Conservation (phyloP, 768 basidiomycete species). For the Leucosporidium creatinivorum region DNA sequence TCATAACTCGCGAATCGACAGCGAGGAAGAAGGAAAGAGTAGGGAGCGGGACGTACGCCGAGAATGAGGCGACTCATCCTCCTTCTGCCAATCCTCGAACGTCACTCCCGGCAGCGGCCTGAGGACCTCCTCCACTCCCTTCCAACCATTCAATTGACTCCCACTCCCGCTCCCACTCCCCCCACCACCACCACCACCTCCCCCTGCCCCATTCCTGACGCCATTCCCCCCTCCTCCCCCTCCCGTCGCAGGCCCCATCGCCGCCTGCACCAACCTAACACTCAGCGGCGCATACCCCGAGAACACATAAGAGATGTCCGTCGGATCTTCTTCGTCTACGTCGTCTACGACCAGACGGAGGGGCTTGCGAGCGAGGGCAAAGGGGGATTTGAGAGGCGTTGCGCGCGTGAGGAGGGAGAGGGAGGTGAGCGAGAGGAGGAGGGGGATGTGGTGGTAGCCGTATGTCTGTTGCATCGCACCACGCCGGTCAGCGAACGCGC, state of each 20-base stretch:
- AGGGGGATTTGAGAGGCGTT: conserved; percentile 59
- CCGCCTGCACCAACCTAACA: conserved; percentile 80
- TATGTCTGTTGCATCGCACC: conserved; percentile 49
- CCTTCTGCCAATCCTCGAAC: conserved; percentile 58
- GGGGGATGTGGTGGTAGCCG: conserved; percentile 54
- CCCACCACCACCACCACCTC: too few relatives aligned
- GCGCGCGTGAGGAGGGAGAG: conserved; percentile 44
- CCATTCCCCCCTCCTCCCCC: conserved; percentile 46
- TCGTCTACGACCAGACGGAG: conserved; percentile 87
- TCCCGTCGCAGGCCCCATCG: conserved; percentile 41
- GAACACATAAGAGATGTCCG: conserved; percentile 92
- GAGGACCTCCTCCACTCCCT: conserved; percentile 88
- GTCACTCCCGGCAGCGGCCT: conserved; percentile 74
- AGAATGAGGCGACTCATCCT: conserved; percentile 12
- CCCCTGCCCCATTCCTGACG: too few relatives aligned
- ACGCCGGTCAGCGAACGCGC: background rate
- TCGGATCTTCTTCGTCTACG: conserved; percentile 58
- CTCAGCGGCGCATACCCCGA: conserved; percentile 94
- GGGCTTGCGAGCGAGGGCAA: conserved; percentile 64
- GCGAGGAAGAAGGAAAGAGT: background rate
- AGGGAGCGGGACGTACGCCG: conserved; percentile 4
- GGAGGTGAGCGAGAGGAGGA: conserved; percentile 42
- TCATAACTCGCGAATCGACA: background rate
- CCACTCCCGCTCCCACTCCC: conserved; percentile 41
- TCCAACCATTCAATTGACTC: conserved; percentile 82